Evolutionary conservation across 1,284 basidiomycete species (phyloP).

Genomic region (Trichosporon asahii): DNA sequence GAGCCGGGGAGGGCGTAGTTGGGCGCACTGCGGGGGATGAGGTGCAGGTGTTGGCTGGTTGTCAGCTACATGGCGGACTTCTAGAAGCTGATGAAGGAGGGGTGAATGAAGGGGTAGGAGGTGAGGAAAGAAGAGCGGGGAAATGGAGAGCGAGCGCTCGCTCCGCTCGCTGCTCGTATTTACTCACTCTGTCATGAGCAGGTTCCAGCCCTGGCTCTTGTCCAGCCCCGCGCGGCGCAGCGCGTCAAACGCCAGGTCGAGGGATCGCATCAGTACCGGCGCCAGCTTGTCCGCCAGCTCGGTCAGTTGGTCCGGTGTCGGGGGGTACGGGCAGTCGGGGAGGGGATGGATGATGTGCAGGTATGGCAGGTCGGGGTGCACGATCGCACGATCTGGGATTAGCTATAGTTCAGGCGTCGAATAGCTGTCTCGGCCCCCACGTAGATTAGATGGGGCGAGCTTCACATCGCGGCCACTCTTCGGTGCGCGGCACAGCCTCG

Average conservation of each 20-base stretch:
- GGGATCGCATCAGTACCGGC: conserved; percentile 64
- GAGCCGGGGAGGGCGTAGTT: conserved; percentile 34
- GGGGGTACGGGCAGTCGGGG: conserved; percentile 54
- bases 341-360: conserved; percentile 66
- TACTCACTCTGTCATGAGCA: conserved; percentile 62
- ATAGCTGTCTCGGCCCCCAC: too few relatives aligned
- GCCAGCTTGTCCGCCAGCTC: conserved; percentile 60
- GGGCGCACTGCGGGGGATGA: conserved; percentile 65
- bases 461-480: too few relatives aligned
- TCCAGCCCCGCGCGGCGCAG: conserved; percentile 38
- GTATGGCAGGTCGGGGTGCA: conserved; percentile 66
- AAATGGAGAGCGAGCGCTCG: neutral
- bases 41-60: conserved; percentile 65
- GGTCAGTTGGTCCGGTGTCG: conserved; percentile 48
- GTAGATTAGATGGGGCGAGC: too few relatives aligned
- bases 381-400: conserved; percentile 65
- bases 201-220: conserved; percentile 61
- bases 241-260: conserved; percentile 75
- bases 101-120: too few relatives aligned
- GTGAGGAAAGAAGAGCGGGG: too few relatives aligned
- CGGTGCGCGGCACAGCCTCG: too few relatives aligned
- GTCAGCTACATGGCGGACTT: neutral
- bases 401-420: conserved; percentile 6
- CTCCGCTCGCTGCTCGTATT: neutral
- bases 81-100: too few relatives aligned